Base-by-base conservation (phyloP, 495 filamentous ascomycete genomes). In the Hypomontagnella monticulosa region DNA sequence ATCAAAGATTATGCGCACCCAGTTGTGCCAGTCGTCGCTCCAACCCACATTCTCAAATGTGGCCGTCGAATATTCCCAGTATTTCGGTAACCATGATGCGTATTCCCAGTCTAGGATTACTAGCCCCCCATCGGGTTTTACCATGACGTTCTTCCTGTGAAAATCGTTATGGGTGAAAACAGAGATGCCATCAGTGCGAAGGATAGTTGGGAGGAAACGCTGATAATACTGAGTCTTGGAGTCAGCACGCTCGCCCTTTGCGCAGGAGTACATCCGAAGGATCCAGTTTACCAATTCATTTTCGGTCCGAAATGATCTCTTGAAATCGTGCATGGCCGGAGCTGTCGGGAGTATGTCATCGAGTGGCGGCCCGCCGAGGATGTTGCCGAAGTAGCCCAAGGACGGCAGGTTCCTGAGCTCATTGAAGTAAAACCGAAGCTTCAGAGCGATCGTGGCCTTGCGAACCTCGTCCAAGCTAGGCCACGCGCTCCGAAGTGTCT, bases 21-120 rank as follows among this genome's bases (percentile, higher is more conserved):
- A 27, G 23, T 27, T 6, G 6, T 27, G 23, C 23, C 23, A 27
- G 6, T 27, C 23, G 6, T 27, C 23, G 6, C 6, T 3, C 23
- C 23, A 27, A 27, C 6, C 6, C 3, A 27, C 23, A 27, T 2
- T 27, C 23, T 3, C 23, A 27, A 3, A 27, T 27, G 23, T 27
- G 6, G 23, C 23, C 23, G 23, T 27, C 23, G 23, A 27, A 6
- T 27, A 27, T 27, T 27, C 23, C 23, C 23, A 27, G 6, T 27
- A 27, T 3, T 2, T 27, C 40, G 74, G 75, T 66, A 73, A 76
- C 75, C 75, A 78, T 27, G 67, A 69, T 57, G 74, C 65, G 66
- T 38, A 64, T 58, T 78, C 74, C 74, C 74, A 76, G 63, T 78
- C 74, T 51, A 78, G 70, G n/a, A 78, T 61, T 27, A 70, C 61